Percentiles rank a stretch among this genome's conserved stretches.
These are phyloP conservation scores for Blastobotrys indianensis DNA, from an alignment of 1,139 yeast genomes.

Conservation along the genomic window DNA sequence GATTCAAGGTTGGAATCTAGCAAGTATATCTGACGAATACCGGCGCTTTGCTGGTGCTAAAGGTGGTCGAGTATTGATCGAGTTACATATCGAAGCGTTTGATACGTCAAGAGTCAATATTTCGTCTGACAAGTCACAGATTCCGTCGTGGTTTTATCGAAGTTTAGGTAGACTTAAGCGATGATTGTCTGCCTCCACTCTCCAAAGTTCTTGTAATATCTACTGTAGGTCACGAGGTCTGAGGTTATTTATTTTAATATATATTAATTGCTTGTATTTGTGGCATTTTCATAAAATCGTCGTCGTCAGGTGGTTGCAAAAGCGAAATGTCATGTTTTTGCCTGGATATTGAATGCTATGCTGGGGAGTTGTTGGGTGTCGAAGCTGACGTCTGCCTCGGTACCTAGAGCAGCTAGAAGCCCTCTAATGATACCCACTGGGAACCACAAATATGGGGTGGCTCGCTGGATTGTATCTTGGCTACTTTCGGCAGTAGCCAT, in stretches of 20 bases:
- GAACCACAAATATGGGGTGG: conserved; percentile 56
- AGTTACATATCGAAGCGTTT: conserved; percentile 80
- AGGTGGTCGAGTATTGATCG: conserved; percentile 89
- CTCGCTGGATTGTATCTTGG: conserved; percentile 22
- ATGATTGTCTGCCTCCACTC: too few relatives aligned
- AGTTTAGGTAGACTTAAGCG: too few relatives aligned
- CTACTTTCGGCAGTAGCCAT: conserved; percentile 41
- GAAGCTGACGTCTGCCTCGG: conserved; percentile 56
- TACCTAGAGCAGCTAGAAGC: conserved; percentile 61
- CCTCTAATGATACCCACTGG: conserved; percentile 86
- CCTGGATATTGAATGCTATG: conserved; percentile 68
- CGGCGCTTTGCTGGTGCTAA: conserved; percentile 87
- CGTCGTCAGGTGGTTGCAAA: too few relatives aligned
- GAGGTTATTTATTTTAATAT: too few relatives aligned
- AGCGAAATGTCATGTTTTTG: conserved; percentile 33
- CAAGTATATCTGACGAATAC: conserved; percentile 90
- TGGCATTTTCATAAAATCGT: too few relatives aligned
- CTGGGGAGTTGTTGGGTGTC: conserved; percentile 54
- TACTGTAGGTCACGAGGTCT: too few relatives aligned
- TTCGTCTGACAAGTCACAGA: conserved; percentile 30
- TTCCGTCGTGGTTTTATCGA: conserved; percentile 44
- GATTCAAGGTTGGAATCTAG: conserved; percentile 92
- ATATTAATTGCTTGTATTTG: too few relatives aligned
- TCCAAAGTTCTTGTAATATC: too few relatives aligned
- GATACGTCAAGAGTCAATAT: conserved; percentile 52